Percentiles rank a stretch among this genome's conserved stretches.
Evolutionary conservation across 2,329 filamentous ascomycete genomes (phyloP).

Genomic region (Colletotrichum tropicale): DNA sequence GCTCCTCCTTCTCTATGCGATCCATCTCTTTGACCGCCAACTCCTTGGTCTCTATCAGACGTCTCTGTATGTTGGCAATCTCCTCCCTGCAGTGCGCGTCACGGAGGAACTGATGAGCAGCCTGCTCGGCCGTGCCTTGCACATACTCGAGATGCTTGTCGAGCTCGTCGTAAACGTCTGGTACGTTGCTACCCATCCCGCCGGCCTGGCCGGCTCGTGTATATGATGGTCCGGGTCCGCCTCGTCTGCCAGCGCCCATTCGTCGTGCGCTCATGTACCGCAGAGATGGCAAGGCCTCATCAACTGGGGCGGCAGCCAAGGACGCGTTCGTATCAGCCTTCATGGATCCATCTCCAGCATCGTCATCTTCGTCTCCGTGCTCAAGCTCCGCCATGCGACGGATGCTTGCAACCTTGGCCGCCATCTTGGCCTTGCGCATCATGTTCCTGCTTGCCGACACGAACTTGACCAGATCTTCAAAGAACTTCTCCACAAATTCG

Average conservation of each 20-base stretch:
- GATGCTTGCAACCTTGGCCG: constrained; percentile 73
- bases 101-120: constrained; percentile 87
- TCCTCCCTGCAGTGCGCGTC: constrained; percentile 85
- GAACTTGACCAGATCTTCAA: constrained; percentile 82
- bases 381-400: constrained; percentile 65
- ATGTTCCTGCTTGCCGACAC: constrained; percentile 82
- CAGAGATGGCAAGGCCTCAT: constrained; percentile 40
- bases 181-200: constrained; percentile 22
- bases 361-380: constrained; percentile 42
- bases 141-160: constrained; percentile 82
- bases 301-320: neutral
- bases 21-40: constrained; percentile 65
- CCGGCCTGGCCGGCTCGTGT: constrained; percentile 16
- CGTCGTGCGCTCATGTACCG: constrained; percentile 44
- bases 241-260: constrained; percentile 24
- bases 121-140: constrained; percentile 82
- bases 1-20: constrained; percentile 58
- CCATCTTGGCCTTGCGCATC: constrained; percentile 88
- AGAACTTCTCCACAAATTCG: constrained; percentile 80
- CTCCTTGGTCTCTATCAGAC: constrained; percentile 67
- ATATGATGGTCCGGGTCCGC: constrained; percentile 24
- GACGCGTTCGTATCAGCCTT: neutral
- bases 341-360: constrained; percentile 32
- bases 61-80: constrained; percentile 70
- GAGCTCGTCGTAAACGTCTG: constrained; percentile 70